Conservation (phyloP, 164 flowering plant species). For the Chimonanthus praecox region DNA sequence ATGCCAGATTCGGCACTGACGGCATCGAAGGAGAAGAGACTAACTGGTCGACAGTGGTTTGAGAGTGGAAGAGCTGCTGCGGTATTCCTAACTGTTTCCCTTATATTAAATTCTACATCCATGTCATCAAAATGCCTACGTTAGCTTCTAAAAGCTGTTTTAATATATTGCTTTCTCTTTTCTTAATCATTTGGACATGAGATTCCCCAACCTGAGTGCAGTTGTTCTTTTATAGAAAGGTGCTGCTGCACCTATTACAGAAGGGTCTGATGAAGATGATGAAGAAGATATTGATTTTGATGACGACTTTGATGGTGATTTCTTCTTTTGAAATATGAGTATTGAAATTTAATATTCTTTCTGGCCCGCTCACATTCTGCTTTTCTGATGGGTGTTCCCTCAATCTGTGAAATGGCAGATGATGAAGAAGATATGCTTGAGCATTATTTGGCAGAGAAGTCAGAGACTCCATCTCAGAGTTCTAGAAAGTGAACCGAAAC, state of each 20-base stretch:
- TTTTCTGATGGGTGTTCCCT: neutral
- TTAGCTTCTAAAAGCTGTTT: neutral
- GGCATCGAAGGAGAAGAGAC: conserved; percentile 84
- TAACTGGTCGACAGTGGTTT: conserved; percentile 92
- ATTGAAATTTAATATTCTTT: too few species aligned
- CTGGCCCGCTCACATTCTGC: too few species aligned
- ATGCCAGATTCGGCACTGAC: conserved; percentile 90
- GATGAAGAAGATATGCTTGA: conserved; percentile 99
- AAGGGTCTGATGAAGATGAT: conserved; percentile 68
- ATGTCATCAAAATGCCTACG: neutral
- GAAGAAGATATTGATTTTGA: conserved; percentile 90
- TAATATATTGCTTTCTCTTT: neutral
- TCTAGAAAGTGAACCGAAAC: conserved; percentile 18
- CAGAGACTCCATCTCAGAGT: conserved; percentile 44
- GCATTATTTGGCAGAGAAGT: conserved; percentile 81
- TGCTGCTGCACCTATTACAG: conserved; percentile 41
- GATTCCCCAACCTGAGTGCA: neutral
- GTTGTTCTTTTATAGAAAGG: conserved; percentile 57
- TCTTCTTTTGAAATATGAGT: neutral
- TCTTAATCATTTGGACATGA: neutral
- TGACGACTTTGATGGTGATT: conserved; percentile 91
- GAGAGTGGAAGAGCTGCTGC: conserved; percentile 83
- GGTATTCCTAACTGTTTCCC: conserved; percentile 21
- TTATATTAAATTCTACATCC: neutral
- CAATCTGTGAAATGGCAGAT: conserved; percentile 36